Evolutionary conservation across 805 yeast species (phyloP).

Genomic region (Candida parachauliodes): DNA sequence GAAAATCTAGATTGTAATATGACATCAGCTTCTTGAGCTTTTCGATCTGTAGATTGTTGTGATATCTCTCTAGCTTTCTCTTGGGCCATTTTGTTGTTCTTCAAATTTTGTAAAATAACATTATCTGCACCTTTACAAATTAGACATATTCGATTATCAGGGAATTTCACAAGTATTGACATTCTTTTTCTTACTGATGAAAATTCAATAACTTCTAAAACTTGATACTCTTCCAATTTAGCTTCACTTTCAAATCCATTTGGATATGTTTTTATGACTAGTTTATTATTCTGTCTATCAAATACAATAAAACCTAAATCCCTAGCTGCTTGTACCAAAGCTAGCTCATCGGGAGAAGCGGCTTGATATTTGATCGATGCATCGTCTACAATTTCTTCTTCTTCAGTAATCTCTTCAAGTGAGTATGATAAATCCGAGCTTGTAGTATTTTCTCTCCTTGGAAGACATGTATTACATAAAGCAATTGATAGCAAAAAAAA

Average conservation of each 20-base stretch:
- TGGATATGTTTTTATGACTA: slow-evolving; percentile 78
- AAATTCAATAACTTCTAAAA: slow-evolving; percentile 82
- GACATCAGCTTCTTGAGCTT: slow-evolving; percentile 71
- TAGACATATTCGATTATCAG: slow-evolving; percentile 70
- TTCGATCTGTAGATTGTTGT: slow-evolving; percentile 55
- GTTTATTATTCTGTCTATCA: slow-evolving; percentile 56
- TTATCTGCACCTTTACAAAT: slow-evolving; percentile 97
- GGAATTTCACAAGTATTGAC: slow-evolving; percentile 81
- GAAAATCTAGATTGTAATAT: slow-evolving; percentile 56
- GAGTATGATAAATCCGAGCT: slow-evolving; percentile 10
- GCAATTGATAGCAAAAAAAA: slow-evolving; percentile 82
- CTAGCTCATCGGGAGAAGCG: slow-evolving; percentile 94
- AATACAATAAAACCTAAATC: slow-evolving; percentile 89
- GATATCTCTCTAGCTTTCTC: slow-evolving; percentile 64
- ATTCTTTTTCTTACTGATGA: slow-evolving; percentile 86
- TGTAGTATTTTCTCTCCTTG: slow-evolving; percentile 42
- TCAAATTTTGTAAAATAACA: slow-evolving; percentile 72
- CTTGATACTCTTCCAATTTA: slow-evolving; percentile 61
- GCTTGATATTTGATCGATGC: slow-evolving; percentile 78
- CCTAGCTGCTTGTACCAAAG: slow-evolving; percentile 89
- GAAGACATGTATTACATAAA: slow-evolving; percentile 86
- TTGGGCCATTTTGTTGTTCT: slow-evolving; percentile 54
- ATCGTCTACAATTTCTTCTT: slow-evolving; percentile 19
- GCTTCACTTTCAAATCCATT: slow-evolving; percentile 69
- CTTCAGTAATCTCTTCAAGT: slow-evolving; percentile 16